Evolutionary conservation across 495 filamentous ascomycete species (phyloP).

Genomic region (Aspergillus nidulans): DNA sequence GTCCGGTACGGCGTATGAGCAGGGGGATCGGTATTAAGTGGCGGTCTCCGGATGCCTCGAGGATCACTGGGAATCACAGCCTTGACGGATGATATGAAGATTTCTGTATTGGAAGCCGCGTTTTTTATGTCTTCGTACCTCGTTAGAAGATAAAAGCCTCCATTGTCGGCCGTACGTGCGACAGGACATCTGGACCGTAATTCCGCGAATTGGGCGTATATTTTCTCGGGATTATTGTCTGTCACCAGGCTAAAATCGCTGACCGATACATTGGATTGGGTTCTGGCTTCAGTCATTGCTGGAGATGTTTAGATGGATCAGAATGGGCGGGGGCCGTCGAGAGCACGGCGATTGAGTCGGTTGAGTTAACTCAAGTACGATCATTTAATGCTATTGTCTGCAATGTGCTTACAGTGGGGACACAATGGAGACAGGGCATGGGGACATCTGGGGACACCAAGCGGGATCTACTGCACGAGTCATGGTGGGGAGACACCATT

Average conservation of each 20-base stretch:
- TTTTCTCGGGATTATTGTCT: neutral
- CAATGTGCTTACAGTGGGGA: too few species aligned
- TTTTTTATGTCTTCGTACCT: neutral
- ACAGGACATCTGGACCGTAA: neutral
- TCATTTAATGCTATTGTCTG: too few species aligned
- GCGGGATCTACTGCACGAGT: neutral
- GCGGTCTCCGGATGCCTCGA: constrained; percentile 1
- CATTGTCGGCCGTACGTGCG: neutral
- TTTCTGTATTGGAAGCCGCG: neutral
- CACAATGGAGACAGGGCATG: too few species aligned
- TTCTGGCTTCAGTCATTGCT: too few species aligned
- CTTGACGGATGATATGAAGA: neutral
- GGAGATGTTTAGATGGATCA: too few species aligned
- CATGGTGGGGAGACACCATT: neutral
- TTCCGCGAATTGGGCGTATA: neutral
- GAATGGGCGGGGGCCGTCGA: too few species aligned
- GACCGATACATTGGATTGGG: too few species aligned
- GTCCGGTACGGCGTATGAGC: neutral
- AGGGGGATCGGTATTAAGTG: constrained; percentile 1
- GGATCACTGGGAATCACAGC: neutral
- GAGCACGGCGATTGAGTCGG: too few species aligned
- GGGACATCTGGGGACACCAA: neutral
- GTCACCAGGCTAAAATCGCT: neutral
- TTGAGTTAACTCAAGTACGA: too few species aligned
- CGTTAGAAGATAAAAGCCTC: neutral